Conservation (phyloP, 192 early-diverging fungal species). For the Chytriomyces sp. region DNA sequence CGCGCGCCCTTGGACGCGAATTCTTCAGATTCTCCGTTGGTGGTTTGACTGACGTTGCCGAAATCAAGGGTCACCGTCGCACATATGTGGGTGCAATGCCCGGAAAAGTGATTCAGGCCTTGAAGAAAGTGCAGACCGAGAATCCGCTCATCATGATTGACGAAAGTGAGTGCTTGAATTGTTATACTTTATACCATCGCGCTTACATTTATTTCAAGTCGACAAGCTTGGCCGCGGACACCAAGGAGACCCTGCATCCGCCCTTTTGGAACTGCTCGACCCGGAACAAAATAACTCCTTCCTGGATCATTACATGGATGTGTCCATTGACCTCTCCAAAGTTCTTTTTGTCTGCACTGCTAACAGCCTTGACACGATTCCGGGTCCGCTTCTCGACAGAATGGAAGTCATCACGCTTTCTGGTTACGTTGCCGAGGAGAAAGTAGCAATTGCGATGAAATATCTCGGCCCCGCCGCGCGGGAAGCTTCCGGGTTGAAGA, state of each 20-base stretch:
- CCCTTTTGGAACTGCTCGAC: slow-evolving; percentile 93
- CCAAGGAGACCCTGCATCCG: slow-evolving; percentile 97
- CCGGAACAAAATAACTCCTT: slow-evolving; percentile 98
- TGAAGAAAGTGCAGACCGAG: slow-evolving; percentile 98
- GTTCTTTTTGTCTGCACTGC: slow-evolving; percentile 99
- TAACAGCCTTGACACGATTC: slow-evolving; percentile 96
- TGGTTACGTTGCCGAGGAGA: slow-evolving; percentile 65
- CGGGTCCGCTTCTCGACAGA: slow-evolving; percentile 94
- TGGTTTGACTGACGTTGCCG: slow-evolving; percentile 96
- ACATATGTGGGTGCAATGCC: slow-evolving; percentile 99
- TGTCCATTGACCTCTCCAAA: slow-evolving; percentile 96
- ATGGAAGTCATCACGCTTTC: slow-evolving; percentile 98
- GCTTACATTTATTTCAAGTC: slow-evolving; percentile 45
- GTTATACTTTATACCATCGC: background rate
- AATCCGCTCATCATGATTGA: slow-evolving; percentile 98
- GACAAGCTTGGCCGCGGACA: slow-evolving; percentile 98
- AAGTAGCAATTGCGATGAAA: slow-evolving; percentile 88
- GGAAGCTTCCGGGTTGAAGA: slow-evolving; percentile 76
- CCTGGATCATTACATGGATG: slow-evolving; percentile 99
- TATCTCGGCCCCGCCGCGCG: slow-evolving; percentile 89
- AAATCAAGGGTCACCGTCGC: slow-evolving; percentile 98
- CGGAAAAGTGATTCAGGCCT: slow-evolving; percentile 97
- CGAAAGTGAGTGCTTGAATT: slow-evolving; percentile 57
- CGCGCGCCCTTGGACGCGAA: slow-evolving; percentile 88
- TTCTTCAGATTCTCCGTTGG: slow-evolving; percentile 98